Evolutionary conservation across 768 basidiomycete genomes (phyloP), one percentile per base, ranked within the genome.

Genomic region (Leccinum rimulosum): DNA sequence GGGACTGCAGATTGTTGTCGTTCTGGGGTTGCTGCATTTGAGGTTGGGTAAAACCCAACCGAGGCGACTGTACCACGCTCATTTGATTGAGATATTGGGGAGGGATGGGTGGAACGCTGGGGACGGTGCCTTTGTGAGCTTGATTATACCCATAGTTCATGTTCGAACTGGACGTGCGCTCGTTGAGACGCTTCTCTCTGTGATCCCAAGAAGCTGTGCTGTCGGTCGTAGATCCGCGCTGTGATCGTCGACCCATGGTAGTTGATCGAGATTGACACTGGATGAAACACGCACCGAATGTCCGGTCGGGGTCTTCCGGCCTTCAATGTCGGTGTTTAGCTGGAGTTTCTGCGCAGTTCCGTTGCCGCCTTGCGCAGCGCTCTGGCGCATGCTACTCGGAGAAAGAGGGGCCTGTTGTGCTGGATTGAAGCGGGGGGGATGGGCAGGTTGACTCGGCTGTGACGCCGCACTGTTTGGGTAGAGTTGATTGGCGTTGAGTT

Each of bases 61-160:
- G 79, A 68, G 63, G 79, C 63, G 60, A 76, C 66, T 72, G 68
- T 61, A 69, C 58, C 31, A 63, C 59, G 11, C 64, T 62, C 64
- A 80, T 77, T 61, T 87, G 85, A 61, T 84, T 87, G 25, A 91
- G 75, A 67, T 86, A 91, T 69, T 92, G 89, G 30, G 79, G 70
- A 25, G 91, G 91, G 59, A 92, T 86, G 35, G 85, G 76, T 2
- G 91, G 90, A 7, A 91, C 87, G 51, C 74, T 87, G 6, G 89
- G 88, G 30, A 89, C 74, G 30, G 68, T 66, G 52, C 68, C 67
- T 47, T 79, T 75, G 59, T 74, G 74, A 30, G 59, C 56, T 28
- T 70, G 73, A 52, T 72, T 83, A 63, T 87, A 87, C 2, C 79
- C 77, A 59, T 86, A 84, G 59, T 86, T 83, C 54, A 91, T 66